Conservation (phyloP, 176 grass and related monocot genomes). For the Hsuehochloa calcarea region DNA sequence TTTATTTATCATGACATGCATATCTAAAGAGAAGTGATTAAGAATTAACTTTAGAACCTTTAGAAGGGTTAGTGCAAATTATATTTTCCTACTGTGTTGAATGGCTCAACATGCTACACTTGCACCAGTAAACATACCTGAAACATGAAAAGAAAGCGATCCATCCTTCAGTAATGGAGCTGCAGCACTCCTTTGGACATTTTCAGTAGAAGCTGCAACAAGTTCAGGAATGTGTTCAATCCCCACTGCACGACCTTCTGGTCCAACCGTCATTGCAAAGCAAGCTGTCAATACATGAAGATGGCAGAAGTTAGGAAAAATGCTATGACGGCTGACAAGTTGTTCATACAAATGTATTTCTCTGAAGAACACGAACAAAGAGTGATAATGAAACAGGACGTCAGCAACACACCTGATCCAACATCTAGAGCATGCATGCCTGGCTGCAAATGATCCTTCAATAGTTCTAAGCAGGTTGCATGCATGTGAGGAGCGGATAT, state of each 20-base stretch:
- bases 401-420: conserved; percentile 61
- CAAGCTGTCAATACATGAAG: conserved; percentile 56
- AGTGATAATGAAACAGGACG: not conserved
- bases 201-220: conserved; percentile 59
- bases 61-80: not conserved
- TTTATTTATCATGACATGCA: not conserved
- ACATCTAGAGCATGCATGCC: conserved; percentile 81
- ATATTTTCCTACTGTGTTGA: not conserved
- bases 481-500: conserved; percentile 94
- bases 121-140: conserved; percentile 41
- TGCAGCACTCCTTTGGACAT: conserved; percentile 66
- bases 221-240: conserved; percentile 82
- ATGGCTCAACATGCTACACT: not conserved
- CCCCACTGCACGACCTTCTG: conserved; percentile 65
- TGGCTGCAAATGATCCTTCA: conserved; percentile 71
- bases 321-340: not conserved
- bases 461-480: conserved; percentile 70
- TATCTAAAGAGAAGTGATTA: not conserved
- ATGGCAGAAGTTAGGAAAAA: not conserved
- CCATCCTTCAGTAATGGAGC: conserved; percentile 52
- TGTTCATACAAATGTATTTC: not conserved
- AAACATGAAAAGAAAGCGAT: conserved; percentile 70
- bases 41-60: not conserved
- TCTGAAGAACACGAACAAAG: not conserved
- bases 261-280: conserved; percentile 82